These are phyloP conservation scores for Phalaenopsis equestris DNA, from an alignment of 106 monocot species.

Conservation along the genomic window DNA sequence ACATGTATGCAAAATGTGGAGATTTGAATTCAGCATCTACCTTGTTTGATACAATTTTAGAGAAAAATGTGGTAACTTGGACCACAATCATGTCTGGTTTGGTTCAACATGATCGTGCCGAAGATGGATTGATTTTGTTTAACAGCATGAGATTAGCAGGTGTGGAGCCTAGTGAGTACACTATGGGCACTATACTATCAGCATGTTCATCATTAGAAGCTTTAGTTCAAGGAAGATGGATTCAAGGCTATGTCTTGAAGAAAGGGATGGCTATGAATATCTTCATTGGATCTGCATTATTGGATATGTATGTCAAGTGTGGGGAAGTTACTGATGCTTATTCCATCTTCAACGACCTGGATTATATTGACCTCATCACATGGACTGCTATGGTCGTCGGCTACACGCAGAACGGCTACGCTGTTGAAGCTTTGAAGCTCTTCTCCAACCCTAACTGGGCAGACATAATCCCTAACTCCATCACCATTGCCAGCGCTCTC, in stretches of 20 bases:
- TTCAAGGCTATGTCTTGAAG: conserved; percentile 45
- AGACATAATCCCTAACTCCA: conserved; percentile 33
- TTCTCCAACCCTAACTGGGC: conserved; percentile 27
- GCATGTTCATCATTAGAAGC: conserved; percentile 31
- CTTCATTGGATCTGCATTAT: conserved; percentile 31
- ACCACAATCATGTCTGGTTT: conserved; percentile 45
- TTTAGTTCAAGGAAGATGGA: conserved; percentile 55
- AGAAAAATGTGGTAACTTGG: conserved; percentile 48
- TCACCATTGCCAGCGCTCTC: conserved; percentile 40
- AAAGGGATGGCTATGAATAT: conserved; percentile 19
- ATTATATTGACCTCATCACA: conserved; percentile 23
- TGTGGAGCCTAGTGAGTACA: conserved; percentile 31
- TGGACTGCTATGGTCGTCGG: conserved; percentile 69
- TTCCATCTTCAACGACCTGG: conserved; percentile 25
- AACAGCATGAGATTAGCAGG: conserved; percentile 33
- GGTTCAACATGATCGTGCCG: conserved; percentile 29
- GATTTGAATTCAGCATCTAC: conserved; percentile 21
- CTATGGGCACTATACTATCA: conserved; percentile 25
- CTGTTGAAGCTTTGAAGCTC: conserved; percentile 32
- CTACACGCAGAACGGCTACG: conserved; percentile 32
- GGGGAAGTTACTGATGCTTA: conserved; percentile 36
- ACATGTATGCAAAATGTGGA: conserved; percentile 52
- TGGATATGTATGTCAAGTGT: conserved; percentile 65
- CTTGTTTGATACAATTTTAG: conserved; percentile 29
- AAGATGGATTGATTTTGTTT: conserved; percentile 40